Base-by-base conservation (phyloP, 2,329 filamentous ascomycete genomes). In the Fusarium mexicanum region DNA sequence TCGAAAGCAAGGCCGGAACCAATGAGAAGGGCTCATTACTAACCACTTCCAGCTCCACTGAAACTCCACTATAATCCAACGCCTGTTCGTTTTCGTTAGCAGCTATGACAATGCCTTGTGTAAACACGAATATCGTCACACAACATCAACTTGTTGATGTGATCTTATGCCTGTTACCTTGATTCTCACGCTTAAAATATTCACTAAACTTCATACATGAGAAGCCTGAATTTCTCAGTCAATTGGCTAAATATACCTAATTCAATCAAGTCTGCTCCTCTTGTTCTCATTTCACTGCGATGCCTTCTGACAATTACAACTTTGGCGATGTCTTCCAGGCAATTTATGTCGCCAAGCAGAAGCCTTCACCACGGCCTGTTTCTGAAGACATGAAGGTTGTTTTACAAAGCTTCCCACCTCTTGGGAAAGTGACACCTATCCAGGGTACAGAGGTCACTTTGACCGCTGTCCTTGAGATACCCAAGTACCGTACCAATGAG, bases 351-450 rank as follows among this genome's bases (percentile, higher is more conserved):
- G 80, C 83, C 33, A 81, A 82, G 63, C 83, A 84, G 66, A 85
- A 82, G 61, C 72, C 77, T 40, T 68, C 79, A 44, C 79, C 80
- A 33, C 63, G 69, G 33, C 60, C 71, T 37, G 64, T 80, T 51
- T 9, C 76, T 46, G 76, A 80, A 60, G 72, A 68, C 5, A 86
- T 85, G 82, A 81, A 80, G 12, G 79, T 81, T 41, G 76, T 78
- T 18, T 74, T 89, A 24, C 84, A 85, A 29, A 86, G 86, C 68
- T 91, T 91, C 77, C 95, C 95, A 18, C 90, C 94, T 3, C 83
- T 98, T 59, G 94, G 92, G 5, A 93, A 95, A 79, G 88, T 93
- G 31, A 95, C 94, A 4, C 86, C 89, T 55, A 79, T 93, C 26
- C 81, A 85, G 33, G 79, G 80, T 26, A 78, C 78, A 5, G 75